Evolutionary conservation across 2,329 filamentous ascomycete species (phyloP), one percentile per base, ranked within the genome.

Genomic region (Malbranchea zuffiana): DNA sequence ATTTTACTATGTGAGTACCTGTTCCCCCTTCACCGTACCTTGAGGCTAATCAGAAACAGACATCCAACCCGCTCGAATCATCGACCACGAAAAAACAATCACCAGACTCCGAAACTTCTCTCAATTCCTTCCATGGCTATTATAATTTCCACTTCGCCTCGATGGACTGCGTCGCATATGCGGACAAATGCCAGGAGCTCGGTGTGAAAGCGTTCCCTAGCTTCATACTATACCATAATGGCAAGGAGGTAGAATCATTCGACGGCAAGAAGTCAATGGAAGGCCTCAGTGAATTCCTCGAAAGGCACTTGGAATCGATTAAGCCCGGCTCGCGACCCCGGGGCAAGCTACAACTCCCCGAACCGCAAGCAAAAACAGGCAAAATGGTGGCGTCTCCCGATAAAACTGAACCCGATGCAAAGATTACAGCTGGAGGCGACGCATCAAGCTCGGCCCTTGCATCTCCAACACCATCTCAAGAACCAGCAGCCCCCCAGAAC

Each of bases 111-210:
- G 62, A 71, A 25, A 61, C 50, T 10, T 65, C 68, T 1, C 56
- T 75, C 27, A 78, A 79, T 52, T 72, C 72, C 3, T 95, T 95
- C 53, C 77, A 78, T 20, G 70, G 78, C 37, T 90, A 78, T 58
- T 96, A 96, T 62, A 77, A 88, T 60, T 88, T 94, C 60, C 78
- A 82, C 50, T 95, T 98, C 54, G 88, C 73, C 19, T 75, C 73
- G 40, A 63, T 98, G 46, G 85, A 98, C 62, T 98, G 90, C 60
- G 65, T 86, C 35, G 83, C 83, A 19, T 83, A 79, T 55, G 81
- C 75, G 41, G 84, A 93, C 54, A 67, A 84, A 10, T 98, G 90
- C 62, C 58, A 61, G 33, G 69, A 75, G 18, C 69, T 86, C 44
- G 66, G 74, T 2, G 71, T 96, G 37, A 53, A 58, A 32, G 75